A percentile compares a stretch with the other conserved stretches of the same genome.
phyloP scores from a whole-genome alignment of 805 yeast genomes.

The Pichia californica region DNA sequence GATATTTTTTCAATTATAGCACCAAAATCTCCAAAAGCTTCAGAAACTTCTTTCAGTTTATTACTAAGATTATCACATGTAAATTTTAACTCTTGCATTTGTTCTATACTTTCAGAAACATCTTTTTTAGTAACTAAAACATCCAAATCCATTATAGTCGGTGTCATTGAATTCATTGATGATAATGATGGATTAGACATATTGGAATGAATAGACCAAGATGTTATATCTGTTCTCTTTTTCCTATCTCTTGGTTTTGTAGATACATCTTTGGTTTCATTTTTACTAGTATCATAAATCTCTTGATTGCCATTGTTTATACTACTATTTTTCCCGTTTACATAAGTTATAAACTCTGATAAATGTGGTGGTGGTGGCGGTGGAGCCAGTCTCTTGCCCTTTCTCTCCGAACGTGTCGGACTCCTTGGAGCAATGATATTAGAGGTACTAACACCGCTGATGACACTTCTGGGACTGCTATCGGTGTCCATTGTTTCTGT shows the following conservation, averaged over 20 bases:
- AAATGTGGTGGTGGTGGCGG: constrained; percentile 44
- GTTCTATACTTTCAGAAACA: constrained; percentile 41
- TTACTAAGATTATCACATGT: constrained; percentile 69
- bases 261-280: not conserved
- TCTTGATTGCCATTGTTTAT: not conserved
- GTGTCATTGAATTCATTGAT: constrained; percentile 36
- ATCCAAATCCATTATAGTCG: constrained; percentile 54
- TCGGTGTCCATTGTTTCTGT: not conserved
- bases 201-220: not conserved
- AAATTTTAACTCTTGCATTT: constrained; percentile 41
- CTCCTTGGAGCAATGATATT: not conserved
- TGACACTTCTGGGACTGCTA: not conserved
- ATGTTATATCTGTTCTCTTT: constrained; percentile 1
- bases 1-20: constrained; percentile 22
- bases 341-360: constrained; percentile 52
- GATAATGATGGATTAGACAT: constrained; percentile 1
- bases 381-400: constrained; percentile 5
- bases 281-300: not conserved
- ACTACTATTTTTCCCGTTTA: constrained; percentile 27
- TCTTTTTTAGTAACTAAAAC: constrained; percentile 56
- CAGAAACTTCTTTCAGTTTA: constrained; percentile 54
- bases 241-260: not conserved
- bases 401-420: constrained; percentile 4
- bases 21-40: constrained; percentile 7
- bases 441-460: not conserved